Evolutionary conservation across 2,329 filamentous ascomycete species (phyloP), one percentile per base, ranked within the genome.

Genomic region (Xylaria digitata): DNA sequence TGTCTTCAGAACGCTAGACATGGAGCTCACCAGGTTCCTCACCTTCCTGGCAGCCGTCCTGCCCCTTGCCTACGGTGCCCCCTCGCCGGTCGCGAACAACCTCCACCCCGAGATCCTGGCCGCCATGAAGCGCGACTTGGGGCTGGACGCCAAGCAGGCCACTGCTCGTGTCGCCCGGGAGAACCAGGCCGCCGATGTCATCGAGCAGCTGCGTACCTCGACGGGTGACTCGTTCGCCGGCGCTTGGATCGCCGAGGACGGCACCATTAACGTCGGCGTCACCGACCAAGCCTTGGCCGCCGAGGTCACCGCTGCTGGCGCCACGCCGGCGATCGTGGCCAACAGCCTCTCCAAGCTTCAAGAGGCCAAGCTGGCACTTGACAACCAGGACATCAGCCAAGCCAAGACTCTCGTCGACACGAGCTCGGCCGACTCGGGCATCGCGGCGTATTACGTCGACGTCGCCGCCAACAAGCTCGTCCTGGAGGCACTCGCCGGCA

Each of bases 71-170:
- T 80, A 81, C 68, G 79, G 79, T 74, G 79, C 78, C 61, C 79
- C 79, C 62, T 75, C 78, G 26, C 71, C 76, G 56, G 65, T 78
- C 48, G 72, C 78, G 48, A 75, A 65, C 70, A 75, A 66, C 70
- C 78, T 81, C n/a, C 79, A 81, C 74, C 79, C 79, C 59, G 70
- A 79, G 73, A 78, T 81, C 69, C 74, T 81, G 57, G 78, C 76
- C 67, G 79, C 79, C 72, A 81, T 81, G 79, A 81, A 81, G 78
- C 79, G 79, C 69, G 79, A 81, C 74, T 71, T 81, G 58, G 79
- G 79, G 15, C 76, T 81, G 21, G 75, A 80, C 60, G 75, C 79
- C 56, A 75, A 76, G 69, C 75, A 79, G 71, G 79, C 79, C 32
- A 77, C 75, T 65, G 76, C 76, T 68, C 79, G 78, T 73, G 79